Base-by-base conservation (phyloP, 495 filamentous ascomycete genomes). In the Podospora sp. region DNA sequence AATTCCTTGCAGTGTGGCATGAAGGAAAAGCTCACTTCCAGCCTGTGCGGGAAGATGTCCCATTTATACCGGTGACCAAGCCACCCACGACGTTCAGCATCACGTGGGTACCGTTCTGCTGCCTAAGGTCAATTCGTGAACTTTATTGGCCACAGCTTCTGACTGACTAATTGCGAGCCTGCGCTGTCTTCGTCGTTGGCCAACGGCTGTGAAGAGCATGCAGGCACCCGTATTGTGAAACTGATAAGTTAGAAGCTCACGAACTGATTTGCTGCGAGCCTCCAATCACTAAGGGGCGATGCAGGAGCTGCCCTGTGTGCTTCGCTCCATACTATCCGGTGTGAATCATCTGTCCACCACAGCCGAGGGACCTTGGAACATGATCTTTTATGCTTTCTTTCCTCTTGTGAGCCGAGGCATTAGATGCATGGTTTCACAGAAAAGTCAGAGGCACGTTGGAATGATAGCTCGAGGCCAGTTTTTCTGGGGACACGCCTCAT, bases 81-180 rank as follows among this genome's bases (percentile, higher is more conserved):
- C 11, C 40, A 2, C 12, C 16, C 49, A 52, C 49, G 12, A 24
- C 52, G 20, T 6, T 14, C n/a, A 22, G 21, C 52, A 33, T 69
- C 70, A 73, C 66, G 69, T 73, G 71, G 69, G 36, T 1, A 20
- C 27, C 35, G 6, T 12, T 40, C 55, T 35, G 67, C 40, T 72
- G 65, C 72, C 68, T 72, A 50, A 18, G 49, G 8, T 55, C 65
- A 69, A 73, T 71, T 76, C 53, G 20, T 22, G 16, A 1, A 0
- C 56, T 21, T 63, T 35, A 71, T 74, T 76, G 72, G 71, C 56
- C 3, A 6, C 21, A 9, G 2, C 24, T 1, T 14, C 12, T 33
- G 25, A 65, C 63, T 75, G 52, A 71, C 62, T 62, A 71, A 74
- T 69, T 52, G 22, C 7, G 25, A 72, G 66, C 72, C 72, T 74